Evolutionary conservation across 305 asterid genomes (phyloP).

Genomic region (Rubia tinctorum): DNA sequence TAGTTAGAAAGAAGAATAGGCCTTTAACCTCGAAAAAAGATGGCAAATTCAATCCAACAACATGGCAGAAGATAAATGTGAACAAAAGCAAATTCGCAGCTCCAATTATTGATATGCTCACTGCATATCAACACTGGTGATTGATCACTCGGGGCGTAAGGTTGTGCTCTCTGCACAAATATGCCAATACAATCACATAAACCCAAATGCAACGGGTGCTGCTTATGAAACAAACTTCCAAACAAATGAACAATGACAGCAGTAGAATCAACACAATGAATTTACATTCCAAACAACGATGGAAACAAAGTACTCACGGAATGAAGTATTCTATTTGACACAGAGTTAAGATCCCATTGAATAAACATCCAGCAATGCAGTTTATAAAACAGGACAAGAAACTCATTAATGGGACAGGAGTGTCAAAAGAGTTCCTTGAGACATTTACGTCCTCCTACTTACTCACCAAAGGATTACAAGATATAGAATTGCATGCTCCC

Average conservation of each 20-base stretch:
- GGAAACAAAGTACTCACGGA: neutral
- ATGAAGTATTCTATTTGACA: conserved; percentile 14
- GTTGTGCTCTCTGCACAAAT: too few relatives aligned
- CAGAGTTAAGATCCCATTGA: conserved; percentile 18
- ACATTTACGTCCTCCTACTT: conserved; percentile 23
- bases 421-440: conserved; percentile 23
- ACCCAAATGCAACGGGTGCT: neutral
- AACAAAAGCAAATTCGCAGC: neutral
- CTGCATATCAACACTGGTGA: too few relatives aligned
- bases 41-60: too few relatives aligned
- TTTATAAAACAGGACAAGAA: conserved; percentile 13
- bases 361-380: conserved; percentile 19
- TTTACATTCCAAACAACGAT: neutral
- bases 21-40: too few relatives aligned
- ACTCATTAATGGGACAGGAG: conserved; percentile 14
- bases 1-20: too few relatives aligned
- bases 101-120: too few relatives aligned
- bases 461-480: conserved; percentile 20
- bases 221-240: neutral
- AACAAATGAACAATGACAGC: too few relatives aligned
- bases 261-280: neutral
- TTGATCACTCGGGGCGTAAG: too few relatives aligned
- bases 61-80: neutral
- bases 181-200: too few relatives aligned
- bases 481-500: conserved; percentile 20